Percentiles rank a stretch among this genome's conserved stretches.
phyloP scores from a whole-genome alignment of 1,284 basidiomycete species.

The Ceratobasidium sp. region DNA sequence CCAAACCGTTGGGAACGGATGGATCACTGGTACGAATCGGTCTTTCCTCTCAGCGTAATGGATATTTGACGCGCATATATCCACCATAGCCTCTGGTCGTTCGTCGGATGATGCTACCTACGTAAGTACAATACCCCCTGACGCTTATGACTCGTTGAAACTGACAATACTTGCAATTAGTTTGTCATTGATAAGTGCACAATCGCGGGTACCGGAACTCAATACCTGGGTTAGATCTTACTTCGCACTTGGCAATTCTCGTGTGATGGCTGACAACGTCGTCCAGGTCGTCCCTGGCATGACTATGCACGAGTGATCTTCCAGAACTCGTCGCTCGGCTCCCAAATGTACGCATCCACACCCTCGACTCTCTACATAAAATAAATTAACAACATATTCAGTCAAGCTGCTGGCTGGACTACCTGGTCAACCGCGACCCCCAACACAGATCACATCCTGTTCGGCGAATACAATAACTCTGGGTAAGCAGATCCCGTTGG shows the following conservation, averaged over 20 bases:
- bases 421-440: conserved; percentile 45
- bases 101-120: conserved; percentile 47
- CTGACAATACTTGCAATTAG: not conserved
- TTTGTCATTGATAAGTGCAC: conserved; percentile 35
- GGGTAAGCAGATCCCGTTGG: conserved; percentile 46
- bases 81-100: conserved; percentile 33
- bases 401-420: conserved; percentile 48
- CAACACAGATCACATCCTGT: conserved; percentile 48
- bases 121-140: conserved; percentile 36
- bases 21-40: conserved; percentile 46
- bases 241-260: not conserved
- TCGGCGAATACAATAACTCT: too few relatives aligned
- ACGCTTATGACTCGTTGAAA: not conserved
- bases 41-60: not conserved
- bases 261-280: not conserved
- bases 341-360: not conserved
- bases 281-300: conserved; percentile 27
- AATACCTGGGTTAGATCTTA: conserved; percentile 31
- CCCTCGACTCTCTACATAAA: not conserved
- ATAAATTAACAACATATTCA: not conserved
- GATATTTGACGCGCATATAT: not conserved
- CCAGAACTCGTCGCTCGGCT: conserved; percentile 46
- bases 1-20: conserved; percentile 47
- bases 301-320: conserved; percentile 50
- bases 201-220: conserved; percentile 10